Conservation (phyloP, 495 filamentous ascomycete genomes). For the Pyronema domesticum region DNA sequence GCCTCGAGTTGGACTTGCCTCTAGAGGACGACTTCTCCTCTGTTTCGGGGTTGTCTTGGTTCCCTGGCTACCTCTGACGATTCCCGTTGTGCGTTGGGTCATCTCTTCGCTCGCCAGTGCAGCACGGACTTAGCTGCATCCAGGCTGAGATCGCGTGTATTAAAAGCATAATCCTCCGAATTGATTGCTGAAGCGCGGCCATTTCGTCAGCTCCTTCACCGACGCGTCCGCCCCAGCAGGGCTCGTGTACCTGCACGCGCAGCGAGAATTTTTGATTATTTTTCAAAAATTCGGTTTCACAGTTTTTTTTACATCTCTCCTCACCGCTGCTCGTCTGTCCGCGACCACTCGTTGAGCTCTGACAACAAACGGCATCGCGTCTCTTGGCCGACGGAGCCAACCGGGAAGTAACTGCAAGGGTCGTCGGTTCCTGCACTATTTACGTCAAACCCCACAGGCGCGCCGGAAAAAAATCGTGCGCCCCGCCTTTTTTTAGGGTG, state of each 20-base stretch:
- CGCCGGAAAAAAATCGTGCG: background rate
- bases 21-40: background rate
- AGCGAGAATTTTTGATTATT: background rate
- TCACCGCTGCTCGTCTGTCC: background rate
- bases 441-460: background rate
- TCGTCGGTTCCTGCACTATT: background rate
- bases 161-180: background rate
- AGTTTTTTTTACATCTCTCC: background rate
- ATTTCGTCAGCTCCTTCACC: background rate
- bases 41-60: too few species aligned
- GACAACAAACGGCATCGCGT: background rate
- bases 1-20: background rate
- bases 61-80: background rate
- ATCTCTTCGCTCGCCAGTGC: background rate
- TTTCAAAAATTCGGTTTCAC: background rate
- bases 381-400: background rate
- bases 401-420: background rate
- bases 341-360: too few species aligned
- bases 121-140: background rate
- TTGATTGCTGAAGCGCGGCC: background rate
- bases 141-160: background rate
- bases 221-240: background rate
- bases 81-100: background rate
- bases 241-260: too few species aligned
- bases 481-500: constrained; percentile 1